A percentile compares a stretch with the other conserved stretches of the same genome.
phyloP scores from a whole-genome alignment of 2,329 filamentous ascomycete genomes.

The Xylaria sp. region DNA sequence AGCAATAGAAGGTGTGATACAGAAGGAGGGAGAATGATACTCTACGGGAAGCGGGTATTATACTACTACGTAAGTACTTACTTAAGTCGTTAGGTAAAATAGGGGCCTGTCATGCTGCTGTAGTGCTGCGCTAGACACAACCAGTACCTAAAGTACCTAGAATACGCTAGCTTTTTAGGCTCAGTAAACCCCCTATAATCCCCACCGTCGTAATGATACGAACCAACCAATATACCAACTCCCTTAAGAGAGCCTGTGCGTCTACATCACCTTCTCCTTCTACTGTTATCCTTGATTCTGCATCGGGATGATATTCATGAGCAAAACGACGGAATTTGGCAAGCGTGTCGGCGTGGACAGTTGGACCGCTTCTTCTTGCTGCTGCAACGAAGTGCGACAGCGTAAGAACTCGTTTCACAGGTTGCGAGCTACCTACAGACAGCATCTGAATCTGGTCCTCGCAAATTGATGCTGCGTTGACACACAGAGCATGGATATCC shows the following conservation, averaged over 20 bases:
- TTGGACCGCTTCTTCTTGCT: not conserved
- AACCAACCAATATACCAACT: not conserved
- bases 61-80: too few relatives aligned
- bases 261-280: not conserved
- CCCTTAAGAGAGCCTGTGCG: not conserved
- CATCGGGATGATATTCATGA: not conserved
- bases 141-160: too few relatives aligned
- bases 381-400: not conserved
- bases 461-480: not conserved
- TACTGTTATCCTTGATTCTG: not conserved
- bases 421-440: not conserved
- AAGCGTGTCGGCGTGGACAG: not conserved
- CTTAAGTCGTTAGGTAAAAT: too few relatives aligned
- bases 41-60: too few relatives aligned
- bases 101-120: too few relatives aligned
- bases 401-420: not conserved
- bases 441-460: conserved; percentile 2
- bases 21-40: too few relatives aligned
- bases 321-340: not conserved
- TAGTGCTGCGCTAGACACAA: too few relatives aligned
- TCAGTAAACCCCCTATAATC: not conserved
- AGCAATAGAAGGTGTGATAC: too few relatives aligned
- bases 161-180: not conserved
- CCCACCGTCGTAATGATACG: not conserved
- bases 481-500: not conserved